Base-by-base conservation (phyloP, 345 rosid species). In the Syzygium oleosum region DNA sequence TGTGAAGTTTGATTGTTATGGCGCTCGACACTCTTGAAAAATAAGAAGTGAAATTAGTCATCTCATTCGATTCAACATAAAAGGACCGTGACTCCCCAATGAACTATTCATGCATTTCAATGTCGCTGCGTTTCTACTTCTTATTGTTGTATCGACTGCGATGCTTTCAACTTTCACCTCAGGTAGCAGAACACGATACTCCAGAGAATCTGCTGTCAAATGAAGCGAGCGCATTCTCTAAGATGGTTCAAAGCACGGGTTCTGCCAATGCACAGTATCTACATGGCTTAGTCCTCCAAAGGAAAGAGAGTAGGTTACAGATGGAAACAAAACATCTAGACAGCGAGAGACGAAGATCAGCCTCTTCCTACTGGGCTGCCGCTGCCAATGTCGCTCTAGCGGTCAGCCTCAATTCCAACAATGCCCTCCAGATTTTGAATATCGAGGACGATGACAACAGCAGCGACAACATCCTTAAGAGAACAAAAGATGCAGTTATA, bases 321-420 rank as follows among this genome's bases (percentile, higher is more conserved):
- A 88, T 84, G 52, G 88, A 87, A 49, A 80, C 51, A 46, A 63
- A 52, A 80, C 73, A 19, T 54, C 79, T 46, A 16, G 85, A 88
- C 56, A 88, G 79, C 78, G 55, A 49, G 63, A 86, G 87, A 85
- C 86, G 5, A 84, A 90, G 95, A 95, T 87, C 91, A 61, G 98
- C 97, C 80, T 95, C 99, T 88, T 95, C 99, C 51, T 95, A 96
- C 14, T 95, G 97, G 98, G 97, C 94, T 73, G 97, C 97, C 13
- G 96, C 98, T 55, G 96, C 98, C 52, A 95, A 93, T 86, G 93
- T 87, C 88, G 98, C 98, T 22, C 91, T 96, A 7, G 95, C 95
- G 19, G 93, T 93, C 85, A 94, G 96, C 92, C 97, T 96, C 88
- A 91, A 94, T 87, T 93, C 97, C 83, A 92, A 91, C 51, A 94